Evolutionary conservation across 441 rosid genomes (phyloP).

Genomic region (Adansonia rubrostipa): DNA sequence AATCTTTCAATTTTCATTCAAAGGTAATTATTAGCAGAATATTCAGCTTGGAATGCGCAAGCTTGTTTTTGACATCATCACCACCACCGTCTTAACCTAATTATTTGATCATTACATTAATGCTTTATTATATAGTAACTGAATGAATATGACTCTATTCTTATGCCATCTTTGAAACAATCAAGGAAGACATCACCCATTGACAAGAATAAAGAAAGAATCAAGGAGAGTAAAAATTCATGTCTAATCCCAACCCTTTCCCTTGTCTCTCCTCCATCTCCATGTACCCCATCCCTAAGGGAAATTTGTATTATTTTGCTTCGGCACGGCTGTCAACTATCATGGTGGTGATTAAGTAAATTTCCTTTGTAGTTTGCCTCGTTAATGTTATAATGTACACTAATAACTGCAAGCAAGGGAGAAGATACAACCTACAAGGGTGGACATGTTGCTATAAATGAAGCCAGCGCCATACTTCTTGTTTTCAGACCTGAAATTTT

Average conservation of each 20-base stretch:
- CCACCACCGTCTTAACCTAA: not conserved
- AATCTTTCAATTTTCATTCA: slow-evolving; percentile 23
- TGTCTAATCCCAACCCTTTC: not conserved
- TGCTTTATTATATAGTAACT: not conserved
- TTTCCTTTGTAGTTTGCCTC: slow-evolving; percentile 24
- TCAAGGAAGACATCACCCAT: not conserved
- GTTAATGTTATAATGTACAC: slow-evolving; percentile 19
- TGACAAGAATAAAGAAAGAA: not conserved
- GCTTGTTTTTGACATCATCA: not conserved
- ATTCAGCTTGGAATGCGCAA: slow-evolving; percentile 20
- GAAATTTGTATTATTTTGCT: not conserved
- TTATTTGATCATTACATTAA: not conserved
- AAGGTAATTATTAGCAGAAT: slow-evolving; percentile 34
- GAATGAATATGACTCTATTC: slow-evolving; percentile 1
- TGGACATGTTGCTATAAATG: slow-evolving; percentile 40
- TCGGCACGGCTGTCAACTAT: no score
- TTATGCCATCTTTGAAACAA: not conserved
- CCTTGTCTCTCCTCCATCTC: not conserved
- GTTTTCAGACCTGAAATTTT: slow-evolving; percentile 29
- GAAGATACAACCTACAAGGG: not conserved
- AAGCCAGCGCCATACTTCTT: not conserved
- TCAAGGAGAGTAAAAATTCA: not conserved
- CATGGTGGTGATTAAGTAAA: not conserved
- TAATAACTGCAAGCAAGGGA: slow-evolving; percentile 33
- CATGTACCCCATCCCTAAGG: not conserved